A percentile compares a stretch with the other conserved stretches of the same genome.
Conservation (phyloP, 257 asterid species). For the Capsicum rhomboideum region DNA sequence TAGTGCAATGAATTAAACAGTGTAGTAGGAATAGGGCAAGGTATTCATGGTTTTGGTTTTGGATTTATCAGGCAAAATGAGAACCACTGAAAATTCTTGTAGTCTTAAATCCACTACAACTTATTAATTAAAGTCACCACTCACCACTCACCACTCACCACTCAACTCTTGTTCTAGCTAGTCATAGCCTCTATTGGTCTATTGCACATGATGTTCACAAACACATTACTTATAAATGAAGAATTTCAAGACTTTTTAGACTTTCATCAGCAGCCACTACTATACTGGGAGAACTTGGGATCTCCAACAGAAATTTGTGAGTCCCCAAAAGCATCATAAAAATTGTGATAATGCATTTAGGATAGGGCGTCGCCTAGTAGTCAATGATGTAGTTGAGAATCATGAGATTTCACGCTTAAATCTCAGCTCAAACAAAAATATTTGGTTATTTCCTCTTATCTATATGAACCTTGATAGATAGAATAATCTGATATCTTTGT, state of each 20-base stretch:
- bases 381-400: not conserved
- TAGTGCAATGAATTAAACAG: not conserved
- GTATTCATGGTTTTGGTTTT: conserved; percentile 11
- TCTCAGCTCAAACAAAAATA: not conserved
- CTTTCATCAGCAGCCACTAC: not conserved
- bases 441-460: rapidly evolving
- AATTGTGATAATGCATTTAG: not conserved
- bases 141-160: no score
- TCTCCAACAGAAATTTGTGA: not conserved
- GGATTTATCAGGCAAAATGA: conserved; percentile 27
- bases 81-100: not conserved
- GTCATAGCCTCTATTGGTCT: not conserved
- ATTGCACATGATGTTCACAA: not conserved
- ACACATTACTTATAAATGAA: not conserved
- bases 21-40: not conserved
- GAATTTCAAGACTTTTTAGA: not conserved
- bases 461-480: not conserved
- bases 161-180: not conserved
- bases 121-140: not conserved
- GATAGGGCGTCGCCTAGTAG: not conserved
- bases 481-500: not conserved
- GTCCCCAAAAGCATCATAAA: not conserved
- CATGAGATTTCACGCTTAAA: not conserved
- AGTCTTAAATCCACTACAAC: conserved; percentile 4
- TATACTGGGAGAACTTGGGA: not conserved